Conservation (phyloP, 2,329 filamentous ascomycete genomes). For the Colletotrichum higginsianum region DNA sequence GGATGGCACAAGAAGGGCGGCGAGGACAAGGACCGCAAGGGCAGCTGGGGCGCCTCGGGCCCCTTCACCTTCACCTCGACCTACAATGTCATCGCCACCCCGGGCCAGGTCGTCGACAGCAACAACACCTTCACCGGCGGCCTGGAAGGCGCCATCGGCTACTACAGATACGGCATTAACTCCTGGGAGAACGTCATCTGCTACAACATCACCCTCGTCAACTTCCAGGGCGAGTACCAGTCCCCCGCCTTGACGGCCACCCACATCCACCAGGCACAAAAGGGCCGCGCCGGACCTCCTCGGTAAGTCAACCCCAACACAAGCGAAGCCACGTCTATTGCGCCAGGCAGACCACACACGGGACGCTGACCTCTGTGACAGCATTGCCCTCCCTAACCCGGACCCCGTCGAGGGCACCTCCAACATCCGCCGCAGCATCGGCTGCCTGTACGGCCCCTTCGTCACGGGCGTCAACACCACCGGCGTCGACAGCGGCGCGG, state of each 20-base stretch:
- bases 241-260: conserved; percentile 67
- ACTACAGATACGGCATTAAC: conserved; percentile 70
- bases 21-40: conserved; percentile 1
- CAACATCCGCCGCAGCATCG: conserved; percentile 55
- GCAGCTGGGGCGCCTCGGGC: conserved; percentile 19
- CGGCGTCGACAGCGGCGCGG: conserved; percentile 53
- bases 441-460: conserved; percentile 58
- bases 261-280: conserved; percentile 66
- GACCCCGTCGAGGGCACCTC: conserved; percentile 49
- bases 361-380: conserved; percentile 22
- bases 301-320: conserved; percentile 48
- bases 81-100: conserved; percentile 63
- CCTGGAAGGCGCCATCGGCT: conserved; percentile 59
- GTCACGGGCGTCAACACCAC: conserved; percentile 50
- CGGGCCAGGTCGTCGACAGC: conserved; percentile 64
- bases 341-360: no score
- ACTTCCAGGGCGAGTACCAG: conserved; percentile 65
- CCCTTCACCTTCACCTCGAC: conserved; percentile 63
- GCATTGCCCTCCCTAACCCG: conserved; percentile 66
- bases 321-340: background rate
- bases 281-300: conserved; percentile 64
- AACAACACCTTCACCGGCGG: conserved; percentile 57
- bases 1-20: conserved; percentile 43
- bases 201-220: conserved; percentile 66
- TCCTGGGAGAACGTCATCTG: conserved; percentile 58